A percentile compares a stretch with the other conserved stretches of the same genome.
phyloP scores from a whole-genome alignment of 768 basidiomycete genomes.

The Xerocomellus chrysenteron region DNA sequence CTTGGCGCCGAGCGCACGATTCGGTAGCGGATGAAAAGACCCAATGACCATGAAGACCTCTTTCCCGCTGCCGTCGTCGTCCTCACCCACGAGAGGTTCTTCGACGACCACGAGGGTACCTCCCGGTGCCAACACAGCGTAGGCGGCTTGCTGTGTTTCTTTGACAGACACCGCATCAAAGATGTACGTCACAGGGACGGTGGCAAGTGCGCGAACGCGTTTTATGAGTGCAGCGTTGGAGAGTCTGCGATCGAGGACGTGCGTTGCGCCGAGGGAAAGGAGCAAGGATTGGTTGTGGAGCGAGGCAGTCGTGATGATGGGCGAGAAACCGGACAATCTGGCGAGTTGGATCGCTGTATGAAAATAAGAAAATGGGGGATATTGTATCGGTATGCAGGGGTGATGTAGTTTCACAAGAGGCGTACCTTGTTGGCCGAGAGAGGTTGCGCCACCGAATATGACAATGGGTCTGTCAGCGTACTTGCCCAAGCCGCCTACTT shows the following conservation, averaged over 20 bases:
- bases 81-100: background rate
- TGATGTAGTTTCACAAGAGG: too few relatives aligned
- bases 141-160: slow-evolving; percentile 34
- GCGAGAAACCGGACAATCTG: slow-evolving; percentile 32
- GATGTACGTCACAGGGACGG: background rate
- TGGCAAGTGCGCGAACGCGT: slow-evolving; percentile 1
- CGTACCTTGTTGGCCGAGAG: slow-evolving; percentile 38
- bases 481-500: slow-evolving; percentile 26
- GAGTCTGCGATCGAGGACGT: slow-evolving; percentile 33
- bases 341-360: slow-evolving; percentile 33
- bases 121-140: slow-evolving; percentile 28
- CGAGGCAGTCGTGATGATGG: slow-evolving; percentile 41
- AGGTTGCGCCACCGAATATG: slow-evolving; percentile 37
- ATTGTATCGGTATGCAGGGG: too few relatives aligned
- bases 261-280: slow-evolving; percentile 37
- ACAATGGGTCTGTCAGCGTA: slow-evolving; percentile 33
- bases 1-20: slow-evolving; percentile 4
- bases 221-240: slow-evolving; percentile 4
- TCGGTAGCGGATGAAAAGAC: background rate
- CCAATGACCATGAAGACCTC: background rate
- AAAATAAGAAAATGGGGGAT: too few relatives aligned
- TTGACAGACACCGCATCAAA: slow-evolving; percentile 32
- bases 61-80: slow-evolving; percentile 1
- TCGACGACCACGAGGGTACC: slow-evolving; percentile 26
- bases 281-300: slow-evolving; percentile 29